Evolutionary conservation across 2,329 filamentous ascomycete species (phyloP).

Genomic region (Claviceps humidiphila): DNA sequence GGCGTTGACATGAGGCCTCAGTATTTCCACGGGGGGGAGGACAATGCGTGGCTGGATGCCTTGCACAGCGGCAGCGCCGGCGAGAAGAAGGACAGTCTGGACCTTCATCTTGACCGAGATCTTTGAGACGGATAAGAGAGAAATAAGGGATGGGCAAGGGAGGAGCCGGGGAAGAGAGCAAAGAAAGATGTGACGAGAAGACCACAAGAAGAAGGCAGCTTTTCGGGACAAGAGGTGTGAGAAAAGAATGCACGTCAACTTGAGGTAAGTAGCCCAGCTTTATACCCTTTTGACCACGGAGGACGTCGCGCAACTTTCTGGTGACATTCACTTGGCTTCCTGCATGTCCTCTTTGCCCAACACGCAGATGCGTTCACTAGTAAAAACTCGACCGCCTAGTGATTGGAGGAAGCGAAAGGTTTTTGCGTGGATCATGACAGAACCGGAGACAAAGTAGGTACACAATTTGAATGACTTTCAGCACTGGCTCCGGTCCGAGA

Average conservation of each 20-base stretch:
- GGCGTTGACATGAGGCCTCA: too few relatives aligned
- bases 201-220: too few relatives aligned
- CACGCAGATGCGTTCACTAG: neutral
- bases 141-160: neutral
- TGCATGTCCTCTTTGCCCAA: too few relatives aligned
- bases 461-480: too few relatives aligned
- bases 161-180: neutral
- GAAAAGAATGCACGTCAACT: neutral
- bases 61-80: neutral
- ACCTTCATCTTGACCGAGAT: conserved; percentile 1
- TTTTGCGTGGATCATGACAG: too few relatives aligned
- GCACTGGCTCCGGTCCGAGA: too few relatives aligned
- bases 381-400: neutral
- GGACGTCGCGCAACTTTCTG: too few relatives aligned
- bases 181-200: neutral
- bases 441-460: too few relatives aligned
- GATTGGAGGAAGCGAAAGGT: neutral
- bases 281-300: neutral
- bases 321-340: too few relatives aligned
- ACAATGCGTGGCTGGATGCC: neutral
- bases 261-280: neutral
- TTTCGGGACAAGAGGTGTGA: too few relatives aligned
- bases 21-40: neutral
- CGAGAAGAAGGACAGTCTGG: neutral
- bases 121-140: neutral